Evolutionary conservation across 306 rosid genomes (phyloP).

Genomic region (Parietaria judaica): DNA sequence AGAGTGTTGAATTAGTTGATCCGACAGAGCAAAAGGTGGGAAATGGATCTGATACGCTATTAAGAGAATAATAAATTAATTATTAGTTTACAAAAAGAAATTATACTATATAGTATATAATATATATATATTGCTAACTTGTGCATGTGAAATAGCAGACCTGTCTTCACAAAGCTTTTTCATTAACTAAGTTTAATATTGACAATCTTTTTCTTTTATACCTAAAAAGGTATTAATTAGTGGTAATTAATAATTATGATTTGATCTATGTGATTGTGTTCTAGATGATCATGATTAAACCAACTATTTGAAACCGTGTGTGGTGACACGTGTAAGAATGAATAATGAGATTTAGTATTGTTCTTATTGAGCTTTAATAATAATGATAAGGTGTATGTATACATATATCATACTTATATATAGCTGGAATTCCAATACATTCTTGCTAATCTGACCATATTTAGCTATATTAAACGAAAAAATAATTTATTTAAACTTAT

Average conservation of each 20-base stretch:
- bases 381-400: too few species aligned
- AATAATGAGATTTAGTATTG: background rate
- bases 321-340: background rate
- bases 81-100: background rate
- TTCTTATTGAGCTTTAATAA: background rate
- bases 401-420: too few species aligned
- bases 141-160: constrained; percentile 9
- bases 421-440: too few species aligned
- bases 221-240: constrained; percentile 9
- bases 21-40: constrained; percentile 3
- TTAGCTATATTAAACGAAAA: too few species aligned
- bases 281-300: background rate
- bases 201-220: background rate
- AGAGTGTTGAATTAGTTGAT: constrained; percentile 12
- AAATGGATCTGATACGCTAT: constrained; percentile 5
- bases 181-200: constrained; percentile 3
- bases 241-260: constrained; percentile 4
- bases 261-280: constrained; percentile 3
- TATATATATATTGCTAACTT: constrained; percentile 4
- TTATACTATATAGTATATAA: background rate
- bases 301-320: background rate
- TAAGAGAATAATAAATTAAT: background rate
- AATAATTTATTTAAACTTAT: too few species aligned
- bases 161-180: background rate
- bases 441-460: too few species aligned